phyloP scores from a whole-genome alignment of 345 rosid genomes.

The Corchorus olitorius region DNA sequence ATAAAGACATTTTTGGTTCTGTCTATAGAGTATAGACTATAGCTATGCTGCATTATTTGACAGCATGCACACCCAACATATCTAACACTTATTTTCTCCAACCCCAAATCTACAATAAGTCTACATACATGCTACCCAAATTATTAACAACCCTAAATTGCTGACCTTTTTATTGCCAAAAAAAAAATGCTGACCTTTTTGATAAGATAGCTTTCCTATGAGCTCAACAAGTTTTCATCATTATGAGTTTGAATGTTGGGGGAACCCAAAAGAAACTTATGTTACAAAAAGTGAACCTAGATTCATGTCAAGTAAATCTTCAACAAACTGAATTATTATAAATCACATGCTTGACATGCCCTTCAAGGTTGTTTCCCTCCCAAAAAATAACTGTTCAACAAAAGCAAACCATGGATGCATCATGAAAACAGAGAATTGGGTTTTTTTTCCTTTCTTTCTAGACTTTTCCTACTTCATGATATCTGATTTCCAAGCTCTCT shows the following conservation, averaged over 20 bases:
- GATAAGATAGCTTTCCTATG: neutral
- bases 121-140: neutral
- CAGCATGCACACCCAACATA: neutral
- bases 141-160: neutral
- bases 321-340: neutral
- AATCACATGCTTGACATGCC: neutral
- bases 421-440: neutral
- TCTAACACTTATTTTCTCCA: neutral
- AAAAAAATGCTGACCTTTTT: neutral
- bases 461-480: neutral
- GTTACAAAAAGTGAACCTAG: neutral
- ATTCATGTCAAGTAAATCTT: neutral
- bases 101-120: neutral
- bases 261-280: neutral
- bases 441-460: neutral
- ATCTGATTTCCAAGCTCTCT: neutral
- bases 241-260: conserved; percentile 12
- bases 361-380: neutral
- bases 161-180: neutral
- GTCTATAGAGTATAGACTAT: neutral
- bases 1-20: neutral
- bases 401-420: neutral
- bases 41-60: conserved; percentile 13
- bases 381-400: neutral
- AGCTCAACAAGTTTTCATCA: neutral